These are phyloP conservation scores for Phyllostachys edulis DNA, from an alignment of 176 grass and related monocot genomes.

Conservation along the genomic window DNA sequence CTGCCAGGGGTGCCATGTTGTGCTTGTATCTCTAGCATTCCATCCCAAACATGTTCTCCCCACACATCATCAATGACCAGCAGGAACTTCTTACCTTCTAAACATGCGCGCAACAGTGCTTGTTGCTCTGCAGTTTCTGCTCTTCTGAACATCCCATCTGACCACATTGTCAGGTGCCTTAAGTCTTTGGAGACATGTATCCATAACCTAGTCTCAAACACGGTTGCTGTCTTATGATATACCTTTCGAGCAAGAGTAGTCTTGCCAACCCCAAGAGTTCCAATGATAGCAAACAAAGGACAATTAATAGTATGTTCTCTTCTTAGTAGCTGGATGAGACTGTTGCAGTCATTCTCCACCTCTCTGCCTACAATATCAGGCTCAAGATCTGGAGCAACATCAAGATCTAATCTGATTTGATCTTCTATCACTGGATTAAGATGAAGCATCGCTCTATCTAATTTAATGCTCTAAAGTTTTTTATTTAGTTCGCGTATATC, in stretches of 20 bases:
- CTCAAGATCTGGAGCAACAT: slow-evolving; percentile 32
- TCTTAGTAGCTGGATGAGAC: slow-evolving; percentile 27
- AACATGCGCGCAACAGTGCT: neutral
- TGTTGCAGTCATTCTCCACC: slow-evolving; percentile 19
- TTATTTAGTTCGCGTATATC: slow-evolving; percentile 38
- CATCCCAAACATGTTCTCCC: slow-evolving; percentile 44
- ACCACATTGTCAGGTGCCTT: slow-evolving; percentile 37
- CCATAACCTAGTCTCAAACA: slow-evolving; percentile 38
- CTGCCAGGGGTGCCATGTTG: slow-evolving; percentile 37
- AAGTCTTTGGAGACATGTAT: slow-evolving; percentile 43
- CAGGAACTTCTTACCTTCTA: slow-evolving; percentile 42
- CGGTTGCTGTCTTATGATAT: slow-evolving; percentile 20
- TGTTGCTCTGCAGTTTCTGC: slow-evolving; percentile 11
- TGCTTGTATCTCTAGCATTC: slow-evolving; percentile 25
- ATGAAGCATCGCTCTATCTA: neutral
- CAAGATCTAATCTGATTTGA: slow-evolving; percentile 35
- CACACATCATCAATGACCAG: slow-evolving; percentile 62
- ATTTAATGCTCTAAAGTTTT: slow-evolving; percentile 20
- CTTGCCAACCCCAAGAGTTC: slow-evolving; percentile 52
- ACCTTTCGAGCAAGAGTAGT: slow-evolving; percentile 47
- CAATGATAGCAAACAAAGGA: slow-evolving; percentile 36
- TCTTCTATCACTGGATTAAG: slow-evolving; percentile 14
- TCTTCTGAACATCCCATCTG: slow-evolving; percentile 14
- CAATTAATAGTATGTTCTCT: slow-evolving; percentile 17
- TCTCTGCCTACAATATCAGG: slow-evolving; percentile 41